These are phyloP conservation scores for Chloranthus sessilifolius DNA, from an alignment of 164 flowering plant species.

Conservation along the genomic window DNA sequence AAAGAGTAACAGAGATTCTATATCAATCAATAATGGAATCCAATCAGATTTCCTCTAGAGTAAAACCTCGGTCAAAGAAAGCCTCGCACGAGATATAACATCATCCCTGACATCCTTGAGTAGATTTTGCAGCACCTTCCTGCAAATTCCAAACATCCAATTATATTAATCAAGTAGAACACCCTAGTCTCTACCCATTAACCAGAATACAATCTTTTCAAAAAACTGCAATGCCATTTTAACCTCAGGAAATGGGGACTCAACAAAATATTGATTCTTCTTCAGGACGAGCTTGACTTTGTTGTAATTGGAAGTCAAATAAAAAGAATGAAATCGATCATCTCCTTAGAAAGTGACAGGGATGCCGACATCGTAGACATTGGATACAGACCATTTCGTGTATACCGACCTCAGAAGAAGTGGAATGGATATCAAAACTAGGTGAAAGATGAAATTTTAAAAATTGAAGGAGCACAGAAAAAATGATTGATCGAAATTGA, in stretches of 20 bases:
- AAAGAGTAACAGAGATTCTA: no score
- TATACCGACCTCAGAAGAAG: no score
- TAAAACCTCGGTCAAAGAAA: slow-evolving; percentile 45
- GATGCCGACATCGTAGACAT: no score
- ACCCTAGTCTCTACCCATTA: background rate
- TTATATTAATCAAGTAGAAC: background rate
- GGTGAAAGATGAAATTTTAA: no score
- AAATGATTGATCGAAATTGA: no score
- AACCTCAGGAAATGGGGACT: slow-evolving; percentile 95
- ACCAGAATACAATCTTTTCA: no score
- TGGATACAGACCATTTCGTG: no score
- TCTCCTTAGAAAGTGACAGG: no score
- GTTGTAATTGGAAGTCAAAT: slow-evolving; percentile 90
- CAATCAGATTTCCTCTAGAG: no score
- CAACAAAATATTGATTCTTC: slow-evolving; percentile 87
- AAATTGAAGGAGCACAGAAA: no score
- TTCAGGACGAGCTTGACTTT: slow-evolving; percentile 95
- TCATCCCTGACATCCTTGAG: slow-evolving; percentile 53
- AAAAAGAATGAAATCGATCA: slow-evolving; percentile 79
- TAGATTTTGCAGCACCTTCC: slow-evolving; percentile 61
- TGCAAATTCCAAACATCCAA: slow-evolving; percentile 1
- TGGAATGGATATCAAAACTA: no score
- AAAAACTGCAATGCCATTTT: background rate
- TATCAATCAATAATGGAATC: no score
- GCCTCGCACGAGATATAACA: slow-evolving; percentile 43